Evolutionary conservation across 768 basidiomycete genomes (phyloP), one percentile per base, ranked within the genome.

Genomic region (Dacryopinax primogenitus): DNA sequence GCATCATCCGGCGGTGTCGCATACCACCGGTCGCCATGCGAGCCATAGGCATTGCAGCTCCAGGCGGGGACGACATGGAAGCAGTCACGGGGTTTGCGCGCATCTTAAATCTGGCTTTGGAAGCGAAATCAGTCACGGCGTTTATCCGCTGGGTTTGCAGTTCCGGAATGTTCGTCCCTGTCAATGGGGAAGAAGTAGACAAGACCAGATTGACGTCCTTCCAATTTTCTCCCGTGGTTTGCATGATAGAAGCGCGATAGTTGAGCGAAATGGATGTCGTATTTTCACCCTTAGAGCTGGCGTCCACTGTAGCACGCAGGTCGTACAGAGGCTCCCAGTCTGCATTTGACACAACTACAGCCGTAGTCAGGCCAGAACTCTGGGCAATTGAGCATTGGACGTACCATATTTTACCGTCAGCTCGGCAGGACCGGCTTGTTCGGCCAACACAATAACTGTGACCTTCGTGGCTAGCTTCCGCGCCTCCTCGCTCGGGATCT

Each of bases 181-280:
- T 66, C n/a, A 45, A 62, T 12, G 68, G 70, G 9, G 69, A 63
- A 0, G 69, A 78, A 1, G 84, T 84, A 72, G 81, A 84, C 32
- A 86, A 75, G 4, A 78, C 82, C 33, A 86, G 75, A 0, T 76
- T 66, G 0, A 81, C 76, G 66, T 79, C 74, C 26, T 69, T 76
- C 85, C 84, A 86, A 66, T 84, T 81, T 68, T 86, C 85, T 13
- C 84, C 84, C 0, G 84, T 84, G 68, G 71, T 72, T 68, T 86
- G 84, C 0, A 71, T 73, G 62, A 86, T 76, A 32, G 77, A 74
- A 0, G 83, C 83, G 28, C 81, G 80, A 69, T 85, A 85, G 66
- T 83, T 79, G 11, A 86, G 75, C 1, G 77, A 67, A 28, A 84
- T 77, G 0, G 75, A 70, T 3, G 78, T 70, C 26, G 13, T 58